Evolutionary conservation across 352 stramenopile species (phyloP), one percentile per base, ranked within the genome.

Genomic region (Globisporangium spiculum): DNA sequence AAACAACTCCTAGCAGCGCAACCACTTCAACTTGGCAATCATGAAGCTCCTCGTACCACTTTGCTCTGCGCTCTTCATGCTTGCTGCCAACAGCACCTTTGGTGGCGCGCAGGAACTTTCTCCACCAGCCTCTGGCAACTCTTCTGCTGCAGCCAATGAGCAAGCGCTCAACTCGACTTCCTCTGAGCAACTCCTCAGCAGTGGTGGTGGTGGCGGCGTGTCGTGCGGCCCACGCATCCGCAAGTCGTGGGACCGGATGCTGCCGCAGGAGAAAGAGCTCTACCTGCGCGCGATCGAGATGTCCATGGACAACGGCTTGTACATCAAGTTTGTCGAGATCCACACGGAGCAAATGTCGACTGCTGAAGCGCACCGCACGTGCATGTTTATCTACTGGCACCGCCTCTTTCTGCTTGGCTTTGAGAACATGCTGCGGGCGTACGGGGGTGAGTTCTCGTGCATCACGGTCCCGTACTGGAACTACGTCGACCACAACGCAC

Each of bases 361-460:
- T 0, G 63, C 69, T 0, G 88, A 96, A 73, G 89, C 89, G 20
- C 89, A 96, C 68, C 80, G 84, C 55, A 96, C 86, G 69, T 95
- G 88, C 67, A 94, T 96, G 84, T 96, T 96, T 60, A 46, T 96
- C 65, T 96, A 93, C 66, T 96, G 89, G 89, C 89, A 96, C 68
- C 89, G 89, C 27, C 54, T 82, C 41, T 68, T 96, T 64, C 69
- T 96, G 14, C 73, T 95, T 18, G 89, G 77, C 4, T 96, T 93
- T 68, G 89, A 96, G 69, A 95, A 96, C 68, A 89, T 96, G 82
- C 65, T 96, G 38, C 82, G 89, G 10, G 82, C 78, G 46, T 91
- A 92, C 57, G 89, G 87, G 10, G 80, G 79, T 8, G 84, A 91
- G 46, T 96, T 91, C 60, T 76, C 86, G n/a, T 96, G 89, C 65